These are phyloP conservation scores for Beta macrorhiza DNA, from an alignment of 179 eudicot species.

Conservation along the genomic window DNA sequence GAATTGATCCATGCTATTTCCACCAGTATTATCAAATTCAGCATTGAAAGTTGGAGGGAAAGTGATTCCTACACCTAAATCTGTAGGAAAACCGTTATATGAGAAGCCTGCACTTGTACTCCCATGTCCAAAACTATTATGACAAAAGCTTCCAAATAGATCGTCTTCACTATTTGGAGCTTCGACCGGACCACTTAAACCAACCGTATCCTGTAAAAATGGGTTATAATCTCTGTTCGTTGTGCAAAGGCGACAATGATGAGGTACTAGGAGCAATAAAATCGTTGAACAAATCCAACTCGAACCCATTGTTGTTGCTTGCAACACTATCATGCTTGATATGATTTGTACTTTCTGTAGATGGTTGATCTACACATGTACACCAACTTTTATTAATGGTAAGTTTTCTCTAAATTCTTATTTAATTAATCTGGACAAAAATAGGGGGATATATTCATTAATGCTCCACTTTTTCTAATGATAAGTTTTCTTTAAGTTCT, in stretches of 20 bases:
- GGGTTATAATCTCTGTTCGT: constrained; percentile 52
- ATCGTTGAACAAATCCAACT: constrained; percentile 12
- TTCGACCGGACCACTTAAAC: background rate
- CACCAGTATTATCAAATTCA: background rate
- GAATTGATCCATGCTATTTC: too few species aligned
- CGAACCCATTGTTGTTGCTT: constrained; percentile 4
- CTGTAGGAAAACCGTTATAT: constrained; percentile 23
- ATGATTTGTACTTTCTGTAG: constrained; percentile 9
- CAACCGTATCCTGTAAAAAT: constrained; percentile 45
- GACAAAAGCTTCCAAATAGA: constrained; percentile 13
- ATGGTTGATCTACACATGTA: constrained; percentile 23
- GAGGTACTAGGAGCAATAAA: constrained; percentile 9
- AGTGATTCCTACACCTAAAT: background rate
- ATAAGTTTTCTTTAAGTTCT: too few species aligned
- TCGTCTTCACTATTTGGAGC: background rate
- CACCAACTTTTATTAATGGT: constrained; percentile 2
- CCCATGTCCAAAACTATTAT: background rate
- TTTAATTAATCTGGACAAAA: too few species aligned
- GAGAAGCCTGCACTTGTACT: background rate
- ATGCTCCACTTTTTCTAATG: too few species aligned
- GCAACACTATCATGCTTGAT: background rate
- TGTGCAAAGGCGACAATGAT: background rate
- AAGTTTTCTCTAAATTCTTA: constrained; percentile 3
- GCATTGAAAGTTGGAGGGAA: constrained; percentile 11
- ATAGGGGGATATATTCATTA: background rate